phyloP scores from a whole-genome alignment of 2,329 filamentous ascomycete species.

The Canariomyces notabilis region DNA sequence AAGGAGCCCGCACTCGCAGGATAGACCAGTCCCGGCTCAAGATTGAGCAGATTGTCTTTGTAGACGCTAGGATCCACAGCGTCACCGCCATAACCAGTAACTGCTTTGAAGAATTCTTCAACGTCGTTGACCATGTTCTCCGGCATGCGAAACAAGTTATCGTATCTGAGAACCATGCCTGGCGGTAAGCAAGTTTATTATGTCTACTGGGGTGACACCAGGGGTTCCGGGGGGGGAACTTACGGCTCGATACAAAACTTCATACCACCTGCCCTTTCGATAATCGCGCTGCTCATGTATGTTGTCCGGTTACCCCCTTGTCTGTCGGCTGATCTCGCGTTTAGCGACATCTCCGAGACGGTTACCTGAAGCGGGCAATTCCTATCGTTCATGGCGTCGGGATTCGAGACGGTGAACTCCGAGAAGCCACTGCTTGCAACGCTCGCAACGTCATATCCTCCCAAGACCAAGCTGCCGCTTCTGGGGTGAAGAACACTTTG shows the following conservation, averaged over 20 bases:
- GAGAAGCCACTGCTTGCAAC: constrained; percentile 4
- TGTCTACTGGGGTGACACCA: no score
- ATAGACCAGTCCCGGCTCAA: constrained; percentile 10
- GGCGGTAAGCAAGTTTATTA: not conserved
- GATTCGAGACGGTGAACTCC: not conserved
- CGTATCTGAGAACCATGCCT: constrained; percentile 9
- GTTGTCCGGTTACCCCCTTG: not conserved
- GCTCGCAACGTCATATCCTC: constrained; percentile 12
- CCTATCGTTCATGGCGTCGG: not conserved
- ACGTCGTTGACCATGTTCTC: not conserved
- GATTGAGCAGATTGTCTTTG: constrained; percentile 1
- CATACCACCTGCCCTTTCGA: not conserved
- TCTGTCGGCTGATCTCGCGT: not conserved
- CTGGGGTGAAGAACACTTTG: constrained; percentile 11
- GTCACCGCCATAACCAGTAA: not conserved
- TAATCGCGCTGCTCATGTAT: not conserved
- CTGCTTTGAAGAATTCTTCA: not conserved
- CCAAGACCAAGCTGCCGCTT: constrained; percentile 13
- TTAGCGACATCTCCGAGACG: not conserved
- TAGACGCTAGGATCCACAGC: not conserved
- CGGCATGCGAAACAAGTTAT: constrained; percentile 16
- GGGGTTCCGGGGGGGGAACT: not conserved
- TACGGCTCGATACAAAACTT: constrained; percentile 17
- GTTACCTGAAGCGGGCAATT: constrained; percentile 4
- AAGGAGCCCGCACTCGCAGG: not conserved